These are phyloP conservation scores for Termitomyces sp. DNA, from an alignment of 768 basidiomycete genomes.

Conservation along the genomic window DNA sequence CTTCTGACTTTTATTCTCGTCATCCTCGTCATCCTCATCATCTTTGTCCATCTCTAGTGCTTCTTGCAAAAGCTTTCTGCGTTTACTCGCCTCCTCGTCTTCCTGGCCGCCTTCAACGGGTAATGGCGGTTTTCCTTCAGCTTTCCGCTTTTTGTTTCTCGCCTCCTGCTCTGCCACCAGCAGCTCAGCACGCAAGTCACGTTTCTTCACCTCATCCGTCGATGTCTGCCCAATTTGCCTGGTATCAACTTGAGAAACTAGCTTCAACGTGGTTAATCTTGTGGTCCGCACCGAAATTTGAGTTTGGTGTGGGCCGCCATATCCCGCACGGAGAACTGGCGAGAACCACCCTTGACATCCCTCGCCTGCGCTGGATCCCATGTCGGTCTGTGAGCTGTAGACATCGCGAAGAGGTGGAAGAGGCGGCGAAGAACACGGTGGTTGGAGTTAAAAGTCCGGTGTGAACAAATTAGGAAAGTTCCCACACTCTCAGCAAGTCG, in stretches of 20 bases:
- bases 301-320: constrained; percentile 96
- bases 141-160: constrained; percentile 87
- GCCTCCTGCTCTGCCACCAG: constrained; percentile 85
- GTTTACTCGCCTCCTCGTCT: constrained; percentile 70
- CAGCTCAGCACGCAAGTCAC: constrained; percentile 82
- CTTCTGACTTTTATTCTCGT: constrained; percentile 30
- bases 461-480: not conserved
- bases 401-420: constrained; percentile 45
- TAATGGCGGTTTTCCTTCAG: constrained; percentile 65
- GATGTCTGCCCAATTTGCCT: constrained; percentile 93
- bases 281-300: constrained; percentile 77
- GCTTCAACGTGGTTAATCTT: not conserved
- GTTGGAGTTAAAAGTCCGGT: not conserved
- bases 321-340: constrained; percentile 90
- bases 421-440: not conserved
- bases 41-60: constrained; percentile 88
- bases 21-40: constrained; percentile 73
- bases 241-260: constrained; percentile 2
- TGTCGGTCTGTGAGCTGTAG: constrained; percentile 91
- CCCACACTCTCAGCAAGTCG: no score
- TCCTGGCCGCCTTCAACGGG: constrained; percentile 36
- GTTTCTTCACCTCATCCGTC: constrained; percentile 65
- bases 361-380: constrained; percentile 96
- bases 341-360: constrained; percentile 88
- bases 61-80: constrained; percentile 84